These are phyloP conservation scores for peach (Prunus persica) DNA, from an alignment of 306 rosid species.

Conservation along the genomic window Prunus_persica_NCBIv2 NC_034014.1:18343501-18344000, in stretches of 20 bases:
- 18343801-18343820: background rate
- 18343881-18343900: too few relatives aligned
- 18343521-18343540: background rate
- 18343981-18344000: background rate
- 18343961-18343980: background rate
- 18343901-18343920: background rate
- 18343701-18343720: background rate
- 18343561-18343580: background rate
- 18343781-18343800: background rate
- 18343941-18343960: background rate
- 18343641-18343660: background rate
- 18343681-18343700: background rate
- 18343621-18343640: background rate
- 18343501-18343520: background rate
- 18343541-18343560: background rate
- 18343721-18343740: background rate
- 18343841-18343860: background rate
- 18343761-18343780: background rate
- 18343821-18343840: background rate
- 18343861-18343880: background rate
- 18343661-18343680: background rate
- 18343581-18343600: background rate
- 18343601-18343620: conserved; percentile 21
- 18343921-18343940: background rate
- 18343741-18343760: background rate